Percentiles rank a stretch among this genome's conserved stretches.
phyloP scores from a whole-genome alignment of 257 asterid species.

The Solanum microdontum region DNA sequence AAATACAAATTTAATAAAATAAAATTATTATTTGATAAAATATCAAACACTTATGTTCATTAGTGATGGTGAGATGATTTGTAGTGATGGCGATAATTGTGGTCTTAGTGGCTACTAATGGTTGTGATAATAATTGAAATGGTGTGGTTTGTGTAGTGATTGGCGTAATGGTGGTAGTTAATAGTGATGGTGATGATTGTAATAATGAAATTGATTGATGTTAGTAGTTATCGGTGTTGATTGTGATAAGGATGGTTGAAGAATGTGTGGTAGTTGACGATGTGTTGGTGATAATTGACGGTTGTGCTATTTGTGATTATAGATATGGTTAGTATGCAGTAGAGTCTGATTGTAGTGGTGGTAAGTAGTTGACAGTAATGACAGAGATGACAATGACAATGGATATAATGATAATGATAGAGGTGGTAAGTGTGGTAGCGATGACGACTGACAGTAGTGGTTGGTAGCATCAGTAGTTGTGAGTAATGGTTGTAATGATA shows the following conservation, averaged over 20 bases:
- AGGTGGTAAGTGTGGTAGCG: background rate
- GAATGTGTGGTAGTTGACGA: background rate
- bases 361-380: background rate
- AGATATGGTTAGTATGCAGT: accelerated
- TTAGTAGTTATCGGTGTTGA: background rate
- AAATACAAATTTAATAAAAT: no score
- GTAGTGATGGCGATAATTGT: background rate
- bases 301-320: background rate
- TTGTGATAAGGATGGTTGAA: background rate
- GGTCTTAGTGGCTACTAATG: background rate
- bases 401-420: no score
- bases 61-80: background rate
- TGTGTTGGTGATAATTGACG: background rate
- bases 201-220: background rate
- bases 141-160: background rate
- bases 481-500: background rate
- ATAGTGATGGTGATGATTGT: background rate
- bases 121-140: background rate
- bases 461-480: background rate
- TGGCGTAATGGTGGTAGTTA: background rate
- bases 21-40: background rate
- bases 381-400: background rate
- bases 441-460: accelerated
- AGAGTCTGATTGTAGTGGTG: background rate
- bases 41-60: background rate